Conservation (phyloP, 2,329 filamentous ascomycete genomes). For the Fusarium beomiforme region DNA sequence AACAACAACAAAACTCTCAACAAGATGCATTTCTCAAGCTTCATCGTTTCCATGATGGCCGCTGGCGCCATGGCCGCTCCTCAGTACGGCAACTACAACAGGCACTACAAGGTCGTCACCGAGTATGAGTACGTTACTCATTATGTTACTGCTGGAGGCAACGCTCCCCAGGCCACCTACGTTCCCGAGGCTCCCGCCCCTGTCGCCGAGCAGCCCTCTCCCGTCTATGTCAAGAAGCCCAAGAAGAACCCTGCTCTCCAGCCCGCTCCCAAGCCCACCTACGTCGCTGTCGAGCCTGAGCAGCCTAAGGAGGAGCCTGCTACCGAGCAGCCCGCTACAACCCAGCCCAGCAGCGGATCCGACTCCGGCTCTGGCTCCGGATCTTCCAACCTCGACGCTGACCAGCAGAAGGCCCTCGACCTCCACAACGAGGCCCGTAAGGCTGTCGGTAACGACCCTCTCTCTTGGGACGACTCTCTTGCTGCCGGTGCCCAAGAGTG, state of each 20-base stretch:
- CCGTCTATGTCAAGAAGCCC: conserved; percentile 10
- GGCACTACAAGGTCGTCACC: conserved; percentile 17
- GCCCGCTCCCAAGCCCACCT: neutral
- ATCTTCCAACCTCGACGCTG: conserved; percentile 24
- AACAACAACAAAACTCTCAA: conserved; percentile 6
- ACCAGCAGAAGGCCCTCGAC: conserved; percentile 38
- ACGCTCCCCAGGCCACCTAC: neutral
- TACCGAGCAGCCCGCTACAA: neutral
- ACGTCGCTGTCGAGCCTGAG: neutral
- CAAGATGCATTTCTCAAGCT: conserved; percentile 38
- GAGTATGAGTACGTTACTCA: conserved; percentile 27
- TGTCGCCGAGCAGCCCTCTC: neutral
- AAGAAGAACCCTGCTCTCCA: neutral
- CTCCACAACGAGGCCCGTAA: conserved; percentile 41
- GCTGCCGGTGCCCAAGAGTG: conserved; percentile 38
- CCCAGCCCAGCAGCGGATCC: neutral
- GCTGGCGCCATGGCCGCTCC: conserved; percentile 33
- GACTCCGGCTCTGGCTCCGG: conserved; percentile 6
- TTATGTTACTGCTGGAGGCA: conserved; percentile 20
- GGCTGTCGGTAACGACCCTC: conserved; percentile 29
- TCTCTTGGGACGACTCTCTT: conserved; percentile 38
- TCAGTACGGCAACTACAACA: neutral
- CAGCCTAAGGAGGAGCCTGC: neutral
- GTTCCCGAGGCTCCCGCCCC: neutral
- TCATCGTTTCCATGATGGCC: conserved; percentile 26